A percentile compares a stretch with the other conserved stretches of the same genome.
phyloP scores from a whole-genome alignment of 805 yeast genomes.

The Lipomyces yamadae region DNA sequence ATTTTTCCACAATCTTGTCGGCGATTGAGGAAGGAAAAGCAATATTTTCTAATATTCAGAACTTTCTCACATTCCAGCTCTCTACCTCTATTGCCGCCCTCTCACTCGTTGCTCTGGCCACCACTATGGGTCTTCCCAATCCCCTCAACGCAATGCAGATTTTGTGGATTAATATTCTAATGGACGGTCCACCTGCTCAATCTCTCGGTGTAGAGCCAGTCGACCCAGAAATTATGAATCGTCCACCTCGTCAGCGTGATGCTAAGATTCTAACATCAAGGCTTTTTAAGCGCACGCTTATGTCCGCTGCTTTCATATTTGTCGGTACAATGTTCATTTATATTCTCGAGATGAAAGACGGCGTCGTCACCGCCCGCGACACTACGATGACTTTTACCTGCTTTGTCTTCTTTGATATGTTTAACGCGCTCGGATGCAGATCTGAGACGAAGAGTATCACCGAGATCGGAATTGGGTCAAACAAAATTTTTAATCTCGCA shows the following conservation, averaged over 20 bases:
- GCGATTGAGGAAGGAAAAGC: constrained; percentile 99
- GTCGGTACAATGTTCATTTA: constrained; percentile 88
- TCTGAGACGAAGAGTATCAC: constrained; percentile 83
- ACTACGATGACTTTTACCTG: constrained; percentile 99
- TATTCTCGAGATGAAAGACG: constrained; percentile 82
- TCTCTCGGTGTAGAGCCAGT: constrained; percentile 75
- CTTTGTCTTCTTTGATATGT: constrained; percentile 94
- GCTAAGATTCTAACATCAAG: constrained; percentile 79
- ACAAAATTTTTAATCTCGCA: constrained; percentile 91
- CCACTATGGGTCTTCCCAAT: constrained; percentile 48
- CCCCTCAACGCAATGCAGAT: constrained; percentile 82
- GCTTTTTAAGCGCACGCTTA: constrained; percentile 72
- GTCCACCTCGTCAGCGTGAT: constrained; percentile 76
- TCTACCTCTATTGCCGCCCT: constrained; percentile 76
- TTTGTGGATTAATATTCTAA: constrained; percentile 75
- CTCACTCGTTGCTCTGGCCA: constrained; percentile 52
- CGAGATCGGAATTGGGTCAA: constrained; percentile 74
- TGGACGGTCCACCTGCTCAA: constrained; percentile 84
- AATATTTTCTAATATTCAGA: constrained; percentile 92
- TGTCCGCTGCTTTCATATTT: constrained; percentile 77
- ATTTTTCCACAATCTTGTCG: constrained; percentile 87
- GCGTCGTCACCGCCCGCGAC: constrained; percentile 85
- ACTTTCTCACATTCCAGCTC: constrained; percentile 88
- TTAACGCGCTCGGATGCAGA: constrained; percentile 93
- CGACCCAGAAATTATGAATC: constrained; percentile 64